Conservation (phyloP, 1,284 basidiomycete species). For the Apiotrichum domesticum region DNA sequence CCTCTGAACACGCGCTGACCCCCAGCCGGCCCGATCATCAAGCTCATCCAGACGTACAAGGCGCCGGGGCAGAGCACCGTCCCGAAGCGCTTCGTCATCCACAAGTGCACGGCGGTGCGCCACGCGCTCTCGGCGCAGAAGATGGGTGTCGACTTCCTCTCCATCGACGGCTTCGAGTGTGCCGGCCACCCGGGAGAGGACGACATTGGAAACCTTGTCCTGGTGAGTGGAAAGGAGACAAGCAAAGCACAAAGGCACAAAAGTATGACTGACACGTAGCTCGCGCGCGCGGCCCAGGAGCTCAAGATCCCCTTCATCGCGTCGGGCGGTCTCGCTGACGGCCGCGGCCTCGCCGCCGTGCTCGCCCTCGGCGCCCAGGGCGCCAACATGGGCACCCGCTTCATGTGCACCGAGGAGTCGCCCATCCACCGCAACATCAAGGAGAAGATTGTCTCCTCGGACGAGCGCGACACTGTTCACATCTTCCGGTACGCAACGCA, state of each 20-base stretch:
- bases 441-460: slow-evolving; percentile 73
- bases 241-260: too few species aligned
- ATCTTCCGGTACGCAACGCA: slow-evolving; percentile 61
- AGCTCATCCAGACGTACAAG: slow-evolving; percentile 62
- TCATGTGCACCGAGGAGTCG: slow-evolving; percentile 51
- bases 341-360: slow-evolving; percentile 72
- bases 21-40: slow-evolving; percentile 68
- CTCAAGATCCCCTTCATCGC: slow-evolving; percentile 81
- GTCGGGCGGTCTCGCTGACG: slow-evolving; percentile 78
- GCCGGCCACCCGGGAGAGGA: slow-evolving; percentile 94
- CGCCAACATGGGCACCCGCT: slow-evolving; percentile 63
- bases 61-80: slow-evolving; percentile 11
- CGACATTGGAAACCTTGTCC: slow-evolving; percentile 82
- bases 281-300: slow-evolving; percentile 81
- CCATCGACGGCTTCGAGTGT: slow-evolving; percentile 86
- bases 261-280: slow-evolving; percentile 45
- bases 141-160: slow-evolving; percentile 75
- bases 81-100: slow-evolving; percentile 65
- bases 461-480: slow-evolving; percentile 72
- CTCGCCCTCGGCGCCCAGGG: slow-evolving; percentile 80
- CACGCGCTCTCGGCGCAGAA: slow-evolving; percentile 75
- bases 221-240: slow-evolving; percentile 52
- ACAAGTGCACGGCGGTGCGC: slow-evolving; percentile 83
- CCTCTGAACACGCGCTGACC: background rate
- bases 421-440: slow-evolving; percentile 89